These are phyloP conservation scores for Heterobasidion occidentale DNA, from an alignment of 1,284 basidiomycete genomes.

Conservation along the genomic window DNA sequence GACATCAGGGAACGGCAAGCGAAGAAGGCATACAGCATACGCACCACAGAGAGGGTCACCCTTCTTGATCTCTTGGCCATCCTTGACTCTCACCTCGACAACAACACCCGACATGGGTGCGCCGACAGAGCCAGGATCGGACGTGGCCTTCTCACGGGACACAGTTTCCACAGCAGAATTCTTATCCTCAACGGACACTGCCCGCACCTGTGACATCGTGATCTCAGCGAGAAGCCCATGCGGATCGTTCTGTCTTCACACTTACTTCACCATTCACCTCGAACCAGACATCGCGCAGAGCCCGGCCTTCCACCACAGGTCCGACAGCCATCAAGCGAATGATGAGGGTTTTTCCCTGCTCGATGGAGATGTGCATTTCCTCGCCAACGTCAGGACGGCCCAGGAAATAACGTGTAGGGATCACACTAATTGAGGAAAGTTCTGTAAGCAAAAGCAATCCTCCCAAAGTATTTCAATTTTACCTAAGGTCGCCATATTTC, in stretches of 20 bases:
- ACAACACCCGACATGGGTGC: constrained; percentile 98
- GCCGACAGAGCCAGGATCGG: constrained; percentile 92
- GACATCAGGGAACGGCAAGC: constrained; percentile 6
- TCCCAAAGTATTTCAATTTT: constrained; percentile 4
- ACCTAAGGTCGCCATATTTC: constrained; percentile 94
- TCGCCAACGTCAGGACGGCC: constrained; percentile 88
- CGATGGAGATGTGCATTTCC: constrained; percentile 95
- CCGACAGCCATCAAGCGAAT: constrained; percentile 95
- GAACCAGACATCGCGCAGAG: constrained; percentile 96
- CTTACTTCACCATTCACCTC: constrained; percentile 92
- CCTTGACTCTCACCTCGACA: constrained; percentile 95
- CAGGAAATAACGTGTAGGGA: constrained; percentile 97
- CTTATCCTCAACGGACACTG: constrained; percentile 91
- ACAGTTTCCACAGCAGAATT: constrained; percentile 94
- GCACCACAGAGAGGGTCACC: constrained; percentile 87
- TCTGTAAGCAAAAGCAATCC: constrained; percentile 1
- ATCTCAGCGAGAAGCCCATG: neutral
- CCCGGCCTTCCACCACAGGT: constrained; percentile 84
- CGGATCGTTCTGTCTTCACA: constrained; percentile 5
- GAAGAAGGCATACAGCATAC: constrained; percentile 16
- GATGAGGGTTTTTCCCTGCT: constrained; percentile 96
- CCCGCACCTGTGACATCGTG: constrained; percentile 56
- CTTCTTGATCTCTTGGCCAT: constrained; percentile 95
- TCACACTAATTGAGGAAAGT: constrained; percentile 42
- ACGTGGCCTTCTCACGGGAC: constrained; percentile 88